Base-by-base conservation (phyloP, 2,329 filamentous ascomycete genomes). In the Arthrinium phaeospermum region DNA sequence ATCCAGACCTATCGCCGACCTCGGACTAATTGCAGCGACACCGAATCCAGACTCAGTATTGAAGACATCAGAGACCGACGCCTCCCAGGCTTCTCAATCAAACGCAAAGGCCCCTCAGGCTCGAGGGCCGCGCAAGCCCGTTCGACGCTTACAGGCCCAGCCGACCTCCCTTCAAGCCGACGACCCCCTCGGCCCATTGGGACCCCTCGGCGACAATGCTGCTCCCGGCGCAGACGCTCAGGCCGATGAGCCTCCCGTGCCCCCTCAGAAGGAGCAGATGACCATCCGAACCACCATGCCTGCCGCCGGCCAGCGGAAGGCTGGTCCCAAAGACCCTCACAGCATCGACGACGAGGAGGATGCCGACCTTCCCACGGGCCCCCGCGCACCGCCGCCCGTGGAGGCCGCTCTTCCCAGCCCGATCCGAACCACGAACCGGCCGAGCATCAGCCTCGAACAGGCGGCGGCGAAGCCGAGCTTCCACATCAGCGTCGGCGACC, bases 391-490 rank as follows among this genome's bases (percentile, higher is more conserved):
- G 69, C 90, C 90, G 46, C 90, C 90, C 2, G 90, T 92, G 13
- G 88, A 90, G 74, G 86, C 87, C 51, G 86, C 90, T 8, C 84
- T 86, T 75, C 86, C 86, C 27, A 89, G 86, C 72, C 83, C 85
- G 41, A 80, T 88, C 45, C 84, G 85, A 77, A 86, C 82, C 81
- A 87, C 83, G 79, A 89, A 80, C 76, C 91, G 86, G 79, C 95
- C 95, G 24, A 98, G 95, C 80, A 90, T 98, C 76, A 97, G 93
- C 81, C 86, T 98, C 71, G 96, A 98, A 83, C 94, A 97, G 84
- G 96, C 96, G 67, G 67, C 67, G 3, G 92, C 96, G 44, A 97
- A 98, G 83, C 96, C 96, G 6, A 93, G 87, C 57, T 99, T 98
- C 83, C 86, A 94, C 69, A 98, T 99, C 78, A 91, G 89, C 3